These are phyloP conservation scores for Boletus rufocinnamomeus DNA, from an alignment of 768 basidiomycete species.

Conservation along the genomic window DNA sequence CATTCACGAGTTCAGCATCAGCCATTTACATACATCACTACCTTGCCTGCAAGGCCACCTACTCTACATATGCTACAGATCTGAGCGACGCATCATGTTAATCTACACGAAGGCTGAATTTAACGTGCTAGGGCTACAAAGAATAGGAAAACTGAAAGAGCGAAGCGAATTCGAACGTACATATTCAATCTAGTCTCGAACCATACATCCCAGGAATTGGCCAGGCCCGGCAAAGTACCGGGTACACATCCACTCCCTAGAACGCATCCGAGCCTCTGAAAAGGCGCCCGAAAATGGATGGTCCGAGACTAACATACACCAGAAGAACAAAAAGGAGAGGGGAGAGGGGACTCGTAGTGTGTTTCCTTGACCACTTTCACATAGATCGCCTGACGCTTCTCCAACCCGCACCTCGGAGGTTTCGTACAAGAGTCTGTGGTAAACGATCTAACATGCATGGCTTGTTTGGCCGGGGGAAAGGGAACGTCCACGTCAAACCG, in stretches of 20 bases:
- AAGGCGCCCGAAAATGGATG: neutral
- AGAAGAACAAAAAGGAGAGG: neutral
- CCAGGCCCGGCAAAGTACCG: too few relatives aligned
- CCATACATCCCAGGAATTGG: neutral
- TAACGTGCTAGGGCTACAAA: constrained; percentile 26
- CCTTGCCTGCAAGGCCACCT: neutral
- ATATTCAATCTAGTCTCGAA: neutral
- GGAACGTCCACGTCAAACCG: constrained; percentile 1
- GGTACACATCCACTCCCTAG: neutral
- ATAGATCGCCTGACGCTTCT: constrained; percentile 37
- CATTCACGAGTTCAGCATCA: neutral
- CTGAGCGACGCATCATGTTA: neutral
- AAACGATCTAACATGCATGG: constrained; percentile 1
- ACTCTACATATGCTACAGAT: constrained; percentile 20
- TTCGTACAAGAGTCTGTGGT: neutral
- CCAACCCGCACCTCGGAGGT: neutral
- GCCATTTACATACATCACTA: too few relatives aligned
- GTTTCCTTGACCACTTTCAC: constrained; percentile 49
- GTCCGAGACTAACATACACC: neutral
- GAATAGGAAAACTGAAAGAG: neutral
- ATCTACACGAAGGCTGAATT: constrained; percentile 6
- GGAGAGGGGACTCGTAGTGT: neutral
- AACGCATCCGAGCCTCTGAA: too few relatives aligned
- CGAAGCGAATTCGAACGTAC: neutral
- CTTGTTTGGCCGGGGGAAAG: constrained; percentile 1